phyloP scores from a whole-genome alignment of 257 asterid genomes.

The Nicotiana knightiana region DNA sequence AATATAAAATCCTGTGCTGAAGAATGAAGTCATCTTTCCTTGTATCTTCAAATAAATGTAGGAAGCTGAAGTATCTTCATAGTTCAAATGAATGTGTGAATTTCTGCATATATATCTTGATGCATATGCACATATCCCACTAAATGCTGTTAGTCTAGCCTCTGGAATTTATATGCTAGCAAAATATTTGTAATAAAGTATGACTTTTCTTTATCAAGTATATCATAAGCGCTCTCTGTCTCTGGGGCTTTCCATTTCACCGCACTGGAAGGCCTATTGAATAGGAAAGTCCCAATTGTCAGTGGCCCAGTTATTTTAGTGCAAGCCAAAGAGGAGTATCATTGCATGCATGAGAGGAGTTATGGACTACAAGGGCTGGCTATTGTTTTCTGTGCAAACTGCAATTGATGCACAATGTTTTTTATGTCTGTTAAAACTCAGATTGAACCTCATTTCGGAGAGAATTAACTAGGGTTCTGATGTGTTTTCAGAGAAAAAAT shows the following conservation, averaged over 20 bases:
- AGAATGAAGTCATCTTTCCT: neutral
- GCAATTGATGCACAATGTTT: neutral
- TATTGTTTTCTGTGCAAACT: neutral
- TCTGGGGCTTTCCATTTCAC: neutral
- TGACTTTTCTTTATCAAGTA: neutral
- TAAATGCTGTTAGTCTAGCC: neutral
- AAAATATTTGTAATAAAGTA: neutral
- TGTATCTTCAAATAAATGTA: neutral
- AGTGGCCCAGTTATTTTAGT: neutral
- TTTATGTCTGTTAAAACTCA: too few species aligned
- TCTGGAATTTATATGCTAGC: neutral
- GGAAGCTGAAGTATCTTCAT: neutral
- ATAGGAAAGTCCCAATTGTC: neutral
- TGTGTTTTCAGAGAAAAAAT: too few species aligned
- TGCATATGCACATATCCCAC: constrained; percentile 1
- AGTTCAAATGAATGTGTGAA: neutral
- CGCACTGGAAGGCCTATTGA: neutral
- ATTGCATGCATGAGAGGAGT: neutral
- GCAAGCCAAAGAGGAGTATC: neutral
- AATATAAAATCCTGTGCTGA: neutral
- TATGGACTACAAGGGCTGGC: neutral
- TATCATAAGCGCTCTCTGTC: constrained; percentile 1
- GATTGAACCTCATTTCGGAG: too few species aligned
- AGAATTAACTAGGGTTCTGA: too few species aligned
- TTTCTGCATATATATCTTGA: neutral